phyloP scores from a whole-genome alignment of 2,329 filamentous ascomycete species.

The Furcasterigmium sp. region DNA sequence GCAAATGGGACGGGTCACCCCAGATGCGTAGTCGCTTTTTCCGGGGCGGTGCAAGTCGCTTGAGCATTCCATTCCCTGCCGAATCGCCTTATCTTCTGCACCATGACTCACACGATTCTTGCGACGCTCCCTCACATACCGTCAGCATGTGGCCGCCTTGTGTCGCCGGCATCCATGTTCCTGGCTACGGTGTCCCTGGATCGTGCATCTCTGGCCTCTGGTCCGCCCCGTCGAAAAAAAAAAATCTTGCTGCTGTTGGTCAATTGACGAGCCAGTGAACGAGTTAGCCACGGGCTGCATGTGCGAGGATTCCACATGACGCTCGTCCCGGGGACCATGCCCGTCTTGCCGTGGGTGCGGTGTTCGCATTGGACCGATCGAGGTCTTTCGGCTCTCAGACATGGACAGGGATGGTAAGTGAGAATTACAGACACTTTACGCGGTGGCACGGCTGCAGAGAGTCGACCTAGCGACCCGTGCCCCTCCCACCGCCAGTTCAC shows the following conservation, averaged over 20 bases:
- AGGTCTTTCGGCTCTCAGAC: too few species aligned
- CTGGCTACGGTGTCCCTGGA: slow-evolving; percentile 13
- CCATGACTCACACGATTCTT: not conserved
- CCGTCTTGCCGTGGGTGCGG: too few species aligned
- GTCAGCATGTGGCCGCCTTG: not conserved
- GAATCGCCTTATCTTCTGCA: too few species aligned
- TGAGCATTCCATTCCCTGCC: too few species aligned
- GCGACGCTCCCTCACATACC: too few species aligned
- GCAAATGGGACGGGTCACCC: not conserved
- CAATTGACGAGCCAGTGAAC: not conserved
- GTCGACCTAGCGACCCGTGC: not conserved
- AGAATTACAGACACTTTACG: slow-evolving; percentile 24
- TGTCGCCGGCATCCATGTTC: not conserved
- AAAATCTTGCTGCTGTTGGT: not conserved
- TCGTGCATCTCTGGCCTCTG: slow-evolving; percentile 11
- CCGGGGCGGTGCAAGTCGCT: too few species aligned
- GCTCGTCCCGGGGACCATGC: too few species aligned
- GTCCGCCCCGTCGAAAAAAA: too few species aligned
- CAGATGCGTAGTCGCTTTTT: too few species aligned
- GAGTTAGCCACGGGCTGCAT: too few species aligned
- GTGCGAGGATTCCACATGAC: not conserved
- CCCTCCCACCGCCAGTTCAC: slow-evolving; percentile 3
- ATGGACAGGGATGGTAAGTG: not conserved
- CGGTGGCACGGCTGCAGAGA: slow-evolving; percentile 20
- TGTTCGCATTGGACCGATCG: too few species aligned